Percentiles rank a stretch among this genome's conserved stretches.
Conservation (phyloP, 2,329 filamentous ascomycete species). For the Rhinocladiella mackenziei region DNA sequence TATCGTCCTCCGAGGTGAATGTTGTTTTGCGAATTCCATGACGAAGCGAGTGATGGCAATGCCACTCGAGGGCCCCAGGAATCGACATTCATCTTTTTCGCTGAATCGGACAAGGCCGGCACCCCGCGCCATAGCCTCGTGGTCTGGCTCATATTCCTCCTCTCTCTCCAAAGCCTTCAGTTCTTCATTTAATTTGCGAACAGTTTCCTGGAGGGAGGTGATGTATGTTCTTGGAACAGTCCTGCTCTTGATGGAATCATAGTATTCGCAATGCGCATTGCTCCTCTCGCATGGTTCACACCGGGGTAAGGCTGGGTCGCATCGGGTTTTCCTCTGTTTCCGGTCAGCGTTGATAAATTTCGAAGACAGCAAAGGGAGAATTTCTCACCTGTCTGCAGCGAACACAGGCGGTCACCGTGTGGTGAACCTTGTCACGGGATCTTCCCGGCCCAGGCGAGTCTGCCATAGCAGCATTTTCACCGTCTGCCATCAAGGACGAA, state of each 20-base stretch:
- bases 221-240: slow-evolving; percentile 91
- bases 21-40: slow-evolving; percentile 94
- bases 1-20: slow-evolving; percentile 84
- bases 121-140: slow-evolving; percentile 80
- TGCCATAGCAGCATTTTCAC: slow-evolving; percentile 22
- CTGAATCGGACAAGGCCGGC: slow-evolving; percentile 80
- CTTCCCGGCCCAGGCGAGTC: slow-evolving; percentile 17
- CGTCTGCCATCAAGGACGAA: slow-evolving; percentile 16
- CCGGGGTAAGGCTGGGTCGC: slow-evolving; percentile 85
- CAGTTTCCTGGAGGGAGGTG: slow-evolving; percentile 81
- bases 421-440: slow-evolving; percentile 29
- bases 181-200: slow-evolving; percentile 75
- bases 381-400: slow-evolving; percentile 47
- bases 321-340: slow-evolving; percentile 85
- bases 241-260: slow-evolving; percentile 78
- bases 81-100: slow-evolving; percentile 83
- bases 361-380: slow-evolving; percentile 7
- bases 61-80: slow-evolving; percentile 87
- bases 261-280: slow-evolving; percentile 90
- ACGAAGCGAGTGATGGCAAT: slow-evolving; percentile 92
- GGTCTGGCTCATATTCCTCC: slow-evolving; percentile 65
- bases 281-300: slow-evolving; percentile 91
- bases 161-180: slow-evolving; percentile 74
- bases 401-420: slow-evolving; percentile 49
- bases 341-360: slow-evolving; percentile 13